Base-by-base conservation (phyloP, 208 protist species). In the Acanthamoeba lenticulata region DNA sequence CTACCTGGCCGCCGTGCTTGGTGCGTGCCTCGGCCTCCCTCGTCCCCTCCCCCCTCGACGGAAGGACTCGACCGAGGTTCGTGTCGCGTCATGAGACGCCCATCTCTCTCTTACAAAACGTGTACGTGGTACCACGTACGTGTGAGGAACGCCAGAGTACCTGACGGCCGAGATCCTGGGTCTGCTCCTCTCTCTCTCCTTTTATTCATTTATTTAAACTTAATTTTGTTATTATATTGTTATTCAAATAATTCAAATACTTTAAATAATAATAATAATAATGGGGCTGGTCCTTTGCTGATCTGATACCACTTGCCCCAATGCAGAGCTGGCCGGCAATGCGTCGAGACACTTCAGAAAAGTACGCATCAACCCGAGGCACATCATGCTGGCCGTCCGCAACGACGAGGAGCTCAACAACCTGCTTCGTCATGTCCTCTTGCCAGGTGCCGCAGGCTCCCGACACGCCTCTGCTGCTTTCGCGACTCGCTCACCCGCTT, bases 331-430 rank as follows among this genome's bases (percentile, higher is more conserved):
- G 19, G 98, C 98, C 44, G 98, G 98, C 90, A 99, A 99, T 95
- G 98, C 97, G 65, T 96, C 98, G 40, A 92, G 96, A 77, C 97
- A 98, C 95, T 98, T 98, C 96, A 98, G 98, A 81, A 98, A 98
- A 90, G 90, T 52, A 5, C 95, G 98, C 95, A 99, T 99, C 93
- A 98, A 98, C 67, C 98, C 98, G 60, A 95, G 98, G 79, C 98
- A 99, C 95, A 96, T 99, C 44, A 96, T 98, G 94, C 96, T 99
- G 13, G 98, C 98, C 67, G 95, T 99, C n/a, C 94, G 98, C 93
- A 98, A 99, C 94, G 98, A 99, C 94, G 97, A 98, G 67, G 98
- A 99, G 94, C 97, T 99, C 65, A 98, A 98, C 97, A 97, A 98
- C 60, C 97, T 99, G 9, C 96, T 99, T 27, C 11, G 29, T 11